Conservation (phyloP, 768 basidiomycete species). For the Myochromella boudieri region DNA sequence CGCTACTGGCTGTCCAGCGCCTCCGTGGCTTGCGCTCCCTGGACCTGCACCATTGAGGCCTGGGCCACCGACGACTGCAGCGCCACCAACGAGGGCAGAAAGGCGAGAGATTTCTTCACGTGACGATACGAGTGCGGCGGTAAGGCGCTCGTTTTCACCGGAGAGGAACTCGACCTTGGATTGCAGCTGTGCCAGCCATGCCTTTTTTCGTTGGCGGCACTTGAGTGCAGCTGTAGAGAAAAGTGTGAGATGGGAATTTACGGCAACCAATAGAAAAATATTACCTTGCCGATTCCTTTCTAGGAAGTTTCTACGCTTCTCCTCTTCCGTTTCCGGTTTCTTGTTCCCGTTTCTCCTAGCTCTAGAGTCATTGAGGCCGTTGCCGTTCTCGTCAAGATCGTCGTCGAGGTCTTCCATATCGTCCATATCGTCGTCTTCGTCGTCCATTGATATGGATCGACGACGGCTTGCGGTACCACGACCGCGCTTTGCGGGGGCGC, state of each 20-base stretch:
- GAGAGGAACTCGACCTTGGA: slow-evolving; percentile 88
- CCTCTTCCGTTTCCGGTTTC: slow-evolving; percentile 96
- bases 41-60: slow-evolving; percentile 25
- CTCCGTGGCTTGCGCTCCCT: too few relatives aligned
- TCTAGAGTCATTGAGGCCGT: slow-evolving; percentile 15
- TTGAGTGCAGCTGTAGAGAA: slow-evolving; percentile 81
- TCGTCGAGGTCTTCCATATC: slow-evolving; percentile 41
- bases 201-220: slow-evolving; percentile 98
- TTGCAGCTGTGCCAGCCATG: slow-evolving; percentile 92
- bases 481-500: slow-evolving; percentile 36
- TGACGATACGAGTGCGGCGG: slow-evolving; percentile 80
- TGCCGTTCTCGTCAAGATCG: slow-evolving; percentile 37
- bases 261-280: background rate
- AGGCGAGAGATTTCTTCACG: slow-evolving; percentile 92
- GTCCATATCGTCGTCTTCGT: slow-evolving; percentile 36
- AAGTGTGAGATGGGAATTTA: slow-evolving; percentile 5
- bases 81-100: slow-evolving; percentile 66
- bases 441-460: slow-evolving; percentile 33
- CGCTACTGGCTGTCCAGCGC: slow-evolving; percentile 44
- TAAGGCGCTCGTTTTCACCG: slow-evolving; percentile 95
- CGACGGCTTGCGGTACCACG: slow-evolving; percentile 30
- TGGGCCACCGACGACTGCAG: slow-evolving; percentile 47
- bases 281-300: slow-evolving; percentile 97
- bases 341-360: slow-evolving; percentile 38
- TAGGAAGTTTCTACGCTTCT: slow-evolving; percentile 94